phyloP scores from a whole-genome alignment of 306 rosid genomes.

The Acmispon strigosus region DNA sequence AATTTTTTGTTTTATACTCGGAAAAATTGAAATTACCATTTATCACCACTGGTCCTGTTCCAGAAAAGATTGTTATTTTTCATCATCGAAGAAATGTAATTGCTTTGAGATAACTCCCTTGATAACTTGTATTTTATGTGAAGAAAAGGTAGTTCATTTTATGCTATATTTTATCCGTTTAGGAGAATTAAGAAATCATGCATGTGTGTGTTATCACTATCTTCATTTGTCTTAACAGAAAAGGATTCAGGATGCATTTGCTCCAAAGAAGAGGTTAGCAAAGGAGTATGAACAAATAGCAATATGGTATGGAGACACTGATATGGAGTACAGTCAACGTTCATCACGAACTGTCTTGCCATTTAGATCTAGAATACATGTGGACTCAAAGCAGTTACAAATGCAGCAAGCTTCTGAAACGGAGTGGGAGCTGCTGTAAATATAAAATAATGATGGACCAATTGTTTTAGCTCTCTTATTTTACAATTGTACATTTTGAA shows the following conservation, averaged over 20 bases:
- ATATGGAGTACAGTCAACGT: constrained; percentile 20
- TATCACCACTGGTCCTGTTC: background rate
- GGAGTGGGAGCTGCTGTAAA: constrained; percentile 81
- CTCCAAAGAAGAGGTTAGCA: constrained; percentile 63
- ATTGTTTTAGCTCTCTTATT: background rate
- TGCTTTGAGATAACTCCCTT: background rate
- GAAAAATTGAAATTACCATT: background rate
- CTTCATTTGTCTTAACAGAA: no score
- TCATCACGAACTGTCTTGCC: constrained; percentile 6
- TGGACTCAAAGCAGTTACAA: constrained; percentile 13
- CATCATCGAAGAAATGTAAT: background rate
- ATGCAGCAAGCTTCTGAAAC: constrained; percentile 41
- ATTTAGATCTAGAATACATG: constrained; percentile 20
- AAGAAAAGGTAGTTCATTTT: background rate
- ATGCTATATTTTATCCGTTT: background rate
- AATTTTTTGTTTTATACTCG: background rate
- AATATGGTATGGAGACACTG: constrained; percentile 74
- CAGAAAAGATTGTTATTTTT: background rate
- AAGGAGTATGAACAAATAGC: constrained; percentile 86
- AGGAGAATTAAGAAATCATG: constrained; percentile 10
- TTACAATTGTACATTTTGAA: background rate
- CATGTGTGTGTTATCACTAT: background rate
- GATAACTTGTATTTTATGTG: background rate
- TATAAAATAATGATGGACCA: constrained; percentile 20
- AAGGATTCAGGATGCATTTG: constrained; percentile 1